Percentiles rank a stretch among this genome's conserved stretches.
These are phyloP conservation scores for Cylindrodendrum hubeiense DNA, from an alignment of 2,329 filamentous ascomycete species.

Conservation along the genomic window DNA sequence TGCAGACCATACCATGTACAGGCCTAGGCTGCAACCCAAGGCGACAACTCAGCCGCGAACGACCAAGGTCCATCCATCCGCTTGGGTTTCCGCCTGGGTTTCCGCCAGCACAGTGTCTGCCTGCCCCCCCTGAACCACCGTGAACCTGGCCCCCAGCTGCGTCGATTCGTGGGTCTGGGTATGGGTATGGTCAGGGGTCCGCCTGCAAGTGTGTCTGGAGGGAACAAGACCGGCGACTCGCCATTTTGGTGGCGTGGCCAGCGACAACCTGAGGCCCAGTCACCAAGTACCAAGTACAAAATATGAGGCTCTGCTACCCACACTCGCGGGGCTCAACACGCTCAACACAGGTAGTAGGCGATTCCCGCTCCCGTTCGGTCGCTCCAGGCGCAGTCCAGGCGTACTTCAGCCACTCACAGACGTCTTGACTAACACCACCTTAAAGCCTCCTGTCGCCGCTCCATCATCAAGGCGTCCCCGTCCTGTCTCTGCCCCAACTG, in stretches of 20 bases:
- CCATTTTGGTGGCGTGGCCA: background rate
- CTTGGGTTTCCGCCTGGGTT: background rate
- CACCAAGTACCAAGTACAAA: background rate
- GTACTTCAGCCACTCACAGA: background rate
- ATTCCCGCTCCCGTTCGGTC: background rate
- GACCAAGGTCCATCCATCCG: background rate
- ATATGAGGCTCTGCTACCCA: background rate
- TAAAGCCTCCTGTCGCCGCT: background rate
- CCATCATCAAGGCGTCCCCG: background rate
- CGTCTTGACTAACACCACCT: background rate
- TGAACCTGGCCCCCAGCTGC: background rate
- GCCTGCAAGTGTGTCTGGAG: background rate
- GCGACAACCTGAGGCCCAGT: background rate
- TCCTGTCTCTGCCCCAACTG: background rate
- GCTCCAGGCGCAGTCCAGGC: background rate
- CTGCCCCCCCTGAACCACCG: background rate
- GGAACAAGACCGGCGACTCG: background rate
- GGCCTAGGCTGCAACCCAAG: conserved; percentile 1
- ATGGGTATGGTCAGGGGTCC: background rate
- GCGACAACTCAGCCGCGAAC: background rate
- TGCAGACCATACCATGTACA: background rate
- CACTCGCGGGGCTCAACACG: background rate
- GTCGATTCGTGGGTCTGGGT: background rate
- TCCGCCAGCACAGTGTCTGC: background rate
- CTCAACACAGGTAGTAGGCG: background rate